These are phyloP conservation scores for Zea mays DNA, from an alignment of 176 grass and related monocot species.

Conservation along the genomic window DNA sequence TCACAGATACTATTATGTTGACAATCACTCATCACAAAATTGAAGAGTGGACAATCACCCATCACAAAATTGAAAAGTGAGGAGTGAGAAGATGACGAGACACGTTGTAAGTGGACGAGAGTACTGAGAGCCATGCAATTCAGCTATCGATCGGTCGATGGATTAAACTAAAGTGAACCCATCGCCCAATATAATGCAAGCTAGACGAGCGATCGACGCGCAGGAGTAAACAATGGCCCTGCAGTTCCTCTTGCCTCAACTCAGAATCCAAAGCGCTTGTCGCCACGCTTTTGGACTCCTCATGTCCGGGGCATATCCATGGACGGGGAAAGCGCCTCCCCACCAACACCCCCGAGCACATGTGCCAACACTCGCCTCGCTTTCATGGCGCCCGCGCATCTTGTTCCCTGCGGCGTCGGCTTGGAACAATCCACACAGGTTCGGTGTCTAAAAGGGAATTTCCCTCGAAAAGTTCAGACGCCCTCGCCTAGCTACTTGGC, in stretches of 20 bases:
- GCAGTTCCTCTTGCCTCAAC: constrained; percentile 39
- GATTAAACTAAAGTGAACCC: too few relatives aligned
- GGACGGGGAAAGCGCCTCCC: constrained; percentile 42
- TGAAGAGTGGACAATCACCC: too few relatives aligned
- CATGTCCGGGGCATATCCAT: constrained; percentile 56
- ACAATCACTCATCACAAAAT: too few relatives aligned
- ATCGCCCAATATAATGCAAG: too few relatives aligned
- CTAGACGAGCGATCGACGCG: background rate
- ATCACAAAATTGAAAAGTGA: too few relatives aligned
- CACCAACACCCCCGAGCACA: constrained; percentile 41
- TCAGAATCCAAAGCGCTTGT: constrained; percentile 60
- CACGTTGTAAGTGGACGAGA: background rate
- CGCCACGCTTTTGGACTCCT: constrained; percentile 50
- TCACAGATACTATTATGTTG: too few relatives aligned
- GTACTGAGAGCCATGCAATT: background rate
- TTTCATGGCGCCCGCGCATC: constrained; percentile 31
- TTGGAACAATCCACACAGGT: constrained; percentile 39
- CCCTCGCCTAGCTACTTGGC: constrained; percentile 46
- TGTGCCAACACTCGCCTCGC: constrained; percentile 38
- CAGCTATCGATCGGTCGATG: too few relatives aligned
- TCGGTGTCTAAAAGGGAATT: constrained; percentile 47
- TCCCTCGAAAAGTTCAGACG: constrained; percentile 60
- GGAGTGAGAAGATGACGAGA: too few relatives aligned
- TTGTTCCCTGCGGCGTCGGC: constrained; percentile 50
- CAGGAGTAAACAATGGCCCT: constrained; percentile 25